Evolutionary conservation across 768 basidiomycete species (phyloP), one percentile per base, ranked within the genome.

Genomic region (Calocybe indica): DNA sequence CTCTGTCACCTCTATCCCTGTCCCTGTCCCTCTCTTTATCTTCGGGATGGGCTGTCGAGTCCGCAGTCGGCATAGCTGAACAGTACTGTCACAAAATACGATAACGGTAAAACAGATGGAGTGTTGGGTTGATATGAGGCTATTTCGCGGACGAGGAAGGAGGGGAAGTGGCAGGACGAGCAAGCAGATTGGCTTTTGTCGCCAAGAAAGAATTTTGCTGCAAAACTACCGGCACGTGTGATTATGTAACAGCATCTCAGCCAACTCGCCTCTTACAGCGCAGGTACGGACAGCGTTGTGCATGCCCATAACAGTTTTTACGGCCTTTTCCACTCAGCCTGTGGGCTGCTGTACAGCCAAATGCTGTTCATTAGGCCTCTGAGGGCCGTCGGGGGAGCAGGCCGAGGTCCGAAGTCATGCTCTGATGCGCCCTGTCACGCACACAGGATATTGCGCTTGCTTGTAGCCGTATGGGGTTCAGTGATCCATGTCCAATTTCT

Each of bases 221-320:
- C 62, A 65, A 66, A 68, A 66, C 64, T 65, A 62, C 60, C 54
- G 51, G 57, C 66, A 69, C 68, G 66, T 68, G 68, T 53, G 30
- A 60, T 67, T 61, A 67, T 48, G 59, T 68, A 66, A 68, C 51
- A 61, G 9, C n/a, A 29, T 22, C 37, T 22, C 40, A 42, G 37
- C 44, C 43, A 29, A 43, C 28, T 41, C n/a, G 39, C n/a, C 39
- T 40, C n/a, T 40, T 7, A 22, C 22, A 2, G 22, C 22, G 22
- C 22, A 22, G 4, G 22, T 22, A 22, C 4, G 22, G 22, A 22
- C 4, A 22, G 22, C 22, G 22, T 1, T 22, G 22, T 22, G 4
- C 22, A 22, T 22, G 22, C 22, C 22, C 22, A 22, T 22, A 22
- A 22, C 22, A 22, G 22, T 2, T 22, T 22, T 22, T 22, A 22